phyloP scores from a whole-genome alignment of 2,329 filamentous ascomycete species.

The Ascochyta lentis region DNA sequence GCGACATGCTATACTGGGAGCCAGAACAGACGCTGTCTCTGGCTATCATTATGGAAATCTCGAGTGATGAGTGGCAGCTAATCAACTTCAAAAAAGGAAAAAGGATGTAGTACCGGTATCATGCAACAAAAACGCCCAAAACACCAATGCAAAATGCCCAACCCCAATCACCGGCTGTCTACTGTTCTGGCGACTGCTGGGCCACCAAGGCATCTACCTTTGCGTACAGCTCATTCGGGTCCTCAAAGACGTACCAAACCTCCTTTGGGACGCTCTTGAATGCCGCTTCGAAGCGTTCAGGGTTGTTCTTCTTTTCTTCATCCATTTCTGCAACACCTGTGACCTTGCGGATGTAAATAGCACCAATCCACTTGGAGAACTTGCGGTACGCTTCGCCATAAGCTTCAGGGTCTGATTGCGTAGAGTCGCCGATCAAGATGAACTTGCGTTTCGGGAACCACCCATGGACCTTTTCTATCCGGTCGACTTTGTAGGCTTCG shows the following conservation, averaged over 20 bases:
- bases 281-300: conserved; percentile 79
- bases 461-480: conserved; percentile 76
- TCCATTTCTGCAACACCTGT: conserved; percentile 76
- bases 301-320: conserved; percentile 71
- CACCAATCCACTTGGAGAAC: conserved; percentile 77
- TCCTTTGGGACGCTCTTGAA: conserved; percentile 75
- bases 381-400: conserved; percentile 79
- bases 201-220: conserved; percentile 42
- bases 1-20: background rate
- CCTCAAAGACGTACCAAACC: conserved; percentile 83
- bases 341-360: conserved; percentile 87
- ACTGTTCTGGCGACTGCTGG: conserved; percentile 14
- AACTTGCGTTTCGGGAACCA: conserved; percentile 83
- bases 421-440: conserved; percentile 88
- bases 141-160: background rate
- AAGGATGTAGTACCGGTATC: background rate
- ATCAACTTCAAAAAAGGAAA: background rate
- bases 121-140: background rate
- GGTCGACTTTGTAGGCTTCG: conserved; percentile 82
- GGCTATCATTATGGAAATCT: background rate
- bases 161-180: background rate
- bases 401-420: conserved; percentile 87
- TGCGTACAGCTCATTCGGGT: conserved; percentile 69
- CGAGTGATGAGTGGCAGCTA: background rate
- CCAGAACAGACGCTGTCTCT: background rate